Evolutionary conservation across 2,329 filamentous ascomycete species (phyloP), one percentile per base, ranked within the genome.

Genomic region (Albifimbria verrucaria): DNA sequence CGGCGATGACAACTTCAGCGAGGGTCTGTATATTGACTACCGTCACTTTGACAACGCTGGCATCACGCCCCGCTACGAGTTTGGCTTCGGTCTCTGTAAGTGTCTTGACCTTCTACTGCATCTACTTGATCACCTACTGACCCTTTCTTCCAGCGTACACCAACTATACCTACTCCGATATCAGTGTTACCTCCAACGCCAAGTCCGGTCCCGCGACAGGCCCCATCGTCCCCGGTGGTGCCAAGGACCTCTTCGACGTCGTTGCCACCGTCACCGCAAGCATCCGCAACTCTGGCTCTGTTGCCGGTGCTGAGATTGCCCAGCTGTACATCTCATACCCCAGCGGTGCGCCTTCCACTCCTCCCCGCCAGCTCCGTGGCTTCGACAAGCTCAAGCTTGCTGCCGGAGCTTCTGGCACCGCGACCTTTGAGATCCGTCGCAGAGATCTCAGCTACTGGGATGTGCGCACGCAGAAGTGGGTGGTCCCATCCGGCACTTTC

Each of bases 21-120:
- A 92, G 67, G 88, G 89, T 51, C 75, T 92, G 36, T 91, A 88
- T 65, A 78, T 92, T 47, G 89, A 89, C 3, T 93, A 93, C 68
- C 78, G 87, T 12, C 89, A 85, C 69, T 92, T 90, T 64, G 89
- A 93, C 62, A 83, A 80, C 57, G 76, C 78, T 5, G 75, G 82
- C 24, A 77, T 84, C 3, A 73, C 76, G 1, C 81, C 85, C 0
- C 75, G 86, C 2, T 92, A 91, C 66, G 80, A 87, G 46, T 93
- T 93, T 65, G 89, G 89, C 9, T 85, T 90, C 59, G 89, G 89
- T 1, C 73, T 93, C 2, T 88, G 85, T 45, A 53, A 59, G 60
- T 58, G 11, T 5, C 83, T 26, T 79, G 84, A 67, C 17, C 10
- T 86, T 88, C 63, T 75, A 85, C 58, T n/a, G 24, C 12, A 4